Evolutionary conservation across 78 protist genomes (phyloP).

Genomic region (Dictyostelium citrinum): DNA sequence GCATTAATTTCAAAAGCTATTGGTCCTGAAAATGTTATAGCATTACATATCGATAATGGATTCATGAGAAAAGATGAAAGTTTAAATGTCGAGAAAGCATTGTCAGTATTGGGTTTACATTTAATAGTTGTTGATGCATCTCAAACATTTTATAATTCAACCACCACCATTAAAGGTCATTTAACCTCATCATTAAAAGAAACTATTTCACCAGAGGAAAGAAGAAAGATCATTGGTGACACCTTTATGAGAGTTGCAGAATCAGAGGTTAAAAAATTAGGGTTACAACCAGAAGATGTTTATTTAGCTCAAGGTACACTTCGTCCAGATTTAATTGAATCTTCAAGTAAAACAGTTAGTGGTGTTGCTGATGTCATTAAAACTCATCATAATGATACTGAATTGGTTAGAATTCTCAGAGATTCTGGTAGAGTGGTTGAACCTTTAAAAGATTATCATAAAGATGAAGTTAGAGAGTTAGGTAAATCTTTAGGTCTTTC

Average conservation of each 20-base stretch:
- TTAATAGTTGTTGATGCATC: constrained; percentile 87
- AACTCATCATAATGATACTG: constrained; percentile 97
- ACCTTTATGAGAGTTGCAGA: constrained; percentile 93
- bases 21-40: constrained; percentile 88
- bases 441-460: constrained; percentile 94
- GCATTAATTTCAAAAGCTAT: constrained; percentile 93
- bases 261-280: constrained; percentile 41
- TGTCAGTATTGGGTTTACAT: constrained; percentile 46
- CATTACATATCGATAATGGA: constrained; percentile 95
- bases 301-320: constrained; percentile 96
- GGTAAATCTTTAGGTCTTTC: constrained; percentile 93
- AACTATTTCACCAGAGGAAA: constrained; percentile 90
- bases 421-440: constrained; percentile 90
- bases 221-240: constrained; percentile 97
- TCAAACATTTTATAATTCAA: constrained; percentile 86
- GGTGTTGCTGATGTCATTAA: constrained; percentile 94
- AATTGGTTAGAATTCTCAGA: constrained; percentile 89
- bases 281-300: constrained; percentile 79
- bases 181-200: constrained; percentile 32
- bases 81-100: constrained; percentile 56
- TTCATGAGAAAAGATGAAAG: constrained; percentile 92
- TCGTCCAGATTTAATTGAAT: constrained; percentile 97
- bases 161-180: constrained; percentile 77
- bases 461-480: constrained; percentile 96
- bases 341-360: constrained; percentile 85